phyloP scores from a whole-genome alignment of 495 filamentous ascomycete genomes.

The Podospora pseudopauciseta region DNA sequence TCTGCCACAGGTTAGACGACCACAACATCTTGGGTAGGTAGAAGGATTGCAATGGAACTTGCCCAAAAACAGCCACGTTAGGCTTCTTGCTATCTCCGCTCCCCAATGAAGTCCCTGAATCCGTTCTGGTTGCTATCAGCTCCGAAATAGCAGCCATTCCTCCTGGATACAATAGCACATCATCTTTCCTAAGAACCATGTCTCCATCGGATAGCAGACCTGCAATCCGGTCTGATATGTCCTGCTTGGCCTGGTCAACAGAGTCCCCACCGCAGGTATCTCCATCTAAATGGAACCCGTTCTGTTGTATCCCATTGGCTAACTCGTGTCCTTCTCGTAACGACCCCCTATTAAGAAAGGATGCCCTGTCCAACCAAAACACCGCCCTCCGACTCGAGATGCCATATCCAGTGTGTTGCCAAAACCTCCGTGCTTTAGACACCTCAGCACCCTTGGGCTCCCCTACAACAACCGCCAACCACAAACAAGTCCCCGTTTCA shows the following conservation, averaged over 20 bases:
- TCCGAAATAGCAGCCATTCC: neutral
- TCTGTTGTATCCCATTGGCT: neutral
- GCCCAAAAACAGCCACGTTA: neutral
- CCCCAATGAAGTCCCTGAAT: neutral
- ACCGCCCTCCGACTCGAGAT: constrained; percentile 29
- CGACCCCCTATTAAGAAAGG: neutral
- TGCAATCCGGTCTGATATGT: neutral
- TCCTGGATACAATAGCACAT: neutral
- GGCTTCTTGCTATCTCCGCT: neutral
- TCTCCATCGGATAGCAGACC: neutral
- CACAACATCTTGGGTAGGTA: neutral
- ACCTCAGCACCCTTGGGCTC: constrained; percentile 18
- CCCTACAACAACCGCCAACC: neutral
- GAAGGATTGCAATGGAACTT: neutral
- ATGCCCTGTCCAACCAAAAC: constrained; percentile 20
- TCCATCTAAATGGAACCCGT: neutral
- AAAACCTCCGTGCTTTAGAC: constrained; percentile 20
- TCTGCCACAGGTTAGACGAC: neutral
- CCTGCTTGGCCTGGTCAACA: neutral
- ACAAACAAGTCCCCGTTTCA: neutral
- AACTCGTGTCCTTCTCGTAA: neutral
- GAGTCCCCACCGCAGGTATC: neutral
- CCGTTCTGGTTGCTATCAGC: neutral
- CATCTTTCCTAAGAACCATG: neutral
- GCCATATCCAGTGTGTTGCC: constrained; percentile 32